Percentiles rank a stretch among this genome's conserved stretches.
These are phyloP conservation scores for Phaeoacremonium minimum DNA, from an alignment of 2,329 filamentous ascomycete species.

Conservation along the genomic window DNA sequence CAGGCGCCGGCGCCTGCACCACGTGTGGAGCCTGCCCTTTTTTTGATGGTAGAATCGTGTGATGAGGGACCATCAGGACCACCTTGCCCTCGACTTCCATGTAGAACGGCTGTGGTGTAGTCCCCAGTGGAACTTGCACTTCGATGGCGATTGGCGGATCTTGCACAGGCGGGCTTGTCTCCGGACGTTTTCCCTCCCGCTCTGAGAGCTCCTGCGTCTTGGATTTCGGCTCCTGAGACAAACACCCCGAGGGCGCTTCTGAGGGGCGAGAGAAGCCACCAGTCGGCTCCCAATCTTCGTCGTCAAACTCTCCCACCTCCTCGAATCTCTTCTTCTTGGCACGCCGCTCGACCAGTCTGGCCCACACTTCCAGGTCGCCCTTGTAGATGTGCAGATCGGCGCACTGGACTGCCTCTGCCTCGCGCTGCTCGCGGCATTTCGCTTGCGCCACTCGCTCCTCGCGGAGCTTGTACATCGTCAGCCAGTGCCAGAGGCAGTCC, in stretches of 20 bases:
- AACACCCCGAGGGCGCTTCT: not conserved
- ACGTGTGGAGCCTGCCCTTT: no score
- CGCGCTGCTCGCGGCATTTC: slow-evolving; percentile 7
- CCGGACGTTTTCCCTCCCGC: no score
- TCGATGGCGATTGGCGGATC: no score
- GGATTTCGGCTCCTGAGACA: no score
- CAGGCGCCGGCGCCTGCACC: no score
- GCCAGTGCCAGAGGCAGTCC: slow-evolving; percentile 13
- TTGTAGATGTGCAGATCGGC: not conserved
- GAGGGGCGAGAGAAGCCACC: not conserved
- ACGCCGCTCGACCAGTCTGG: not conserved
- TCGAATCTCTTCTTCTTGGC: not conserved
- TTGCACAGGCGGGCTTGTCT: no score
- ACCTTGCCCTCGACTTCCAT: no score
- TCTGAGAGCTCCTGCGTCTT: no score
- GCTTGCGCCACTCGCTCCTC: slow-evolving; percentile 11
- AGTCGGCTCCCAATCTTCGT: not conserved
- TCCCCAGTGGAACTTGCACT: no score
- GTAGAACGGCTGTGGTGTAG: no score
- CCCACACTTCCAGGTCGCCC: not conserved
- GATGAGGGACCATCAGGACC: no score
- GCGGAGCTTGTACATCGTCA: slow-evolving; percentile 15
- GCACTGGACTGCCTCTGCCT: slow-evolving; percentile 4
- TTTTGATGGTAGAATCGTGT: no score
- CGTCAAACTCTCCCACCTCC: not conserved